Evolutionary conservation across 768 basidiomycete genomes (phyloP).

Genomic region (Panus rudis): DNA sequence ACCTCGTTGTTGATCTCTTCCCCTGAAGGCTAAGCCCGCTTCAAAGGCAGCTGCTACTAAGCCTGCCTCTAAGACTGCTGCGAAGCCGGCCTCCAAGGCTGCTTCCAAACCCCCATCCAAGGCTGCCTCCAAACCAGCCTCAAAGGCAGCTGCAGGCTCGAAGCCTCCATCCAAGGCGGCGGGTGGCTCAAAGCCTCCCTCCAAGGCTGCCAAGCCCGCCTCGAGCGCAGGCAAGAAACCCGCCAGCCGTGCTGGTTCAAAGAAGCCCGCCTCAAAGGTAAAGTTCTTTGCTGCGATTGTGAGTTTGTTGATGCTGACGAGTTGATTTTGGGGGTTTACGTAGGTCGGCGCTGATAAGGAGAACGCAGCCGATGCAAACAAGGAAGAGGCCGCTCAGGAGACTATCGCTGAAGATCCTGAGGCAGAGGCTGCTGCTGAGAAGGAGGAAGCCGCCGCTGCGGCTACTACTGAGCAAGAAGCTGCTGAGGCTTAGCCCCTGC

Average conservation of each 20-base stretch:
- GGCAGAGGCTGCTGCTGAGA: slow-evolving; percentile 25
- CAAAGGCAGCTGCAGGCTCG: slow-evolving; percentile 20
- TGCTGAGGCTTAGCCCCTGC: too few relatives aligned
- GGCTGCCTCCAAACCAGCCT: slow-evolving; percentile 28
- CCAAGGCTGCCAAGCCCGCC: slow-evolving; percentile 30
- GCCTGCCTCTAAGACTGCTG: slow-evolving; percentile 30
- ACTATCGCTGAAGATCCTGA: slow-evolving; percentile 53
- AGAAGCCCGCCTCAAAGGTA: slow-evolving; percentile 62
- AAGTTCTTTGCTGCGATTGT: background rate
- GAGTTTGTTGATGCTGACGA: background rate
- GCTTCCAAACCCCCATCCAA: slow-evolving; percentile 27
- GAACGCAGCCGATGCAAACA: slow-evolving; percentile 26
- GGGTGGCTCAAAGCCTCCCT: slow-evolving; percentile 29
- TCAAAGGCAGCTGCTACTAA: slow-evolving; percentile 34
- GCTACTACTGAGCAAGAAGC: slow-evolving; percentile 2
- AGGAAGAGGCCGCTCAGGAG: slow-evolving; percentile 32
- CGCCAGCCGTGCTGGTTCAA: slow-evolving; percentile 49
- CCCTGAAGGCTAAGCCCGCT: slow-evolving; percentile 35
- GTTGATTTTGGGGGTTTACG: slow-evolving; percentile 4
- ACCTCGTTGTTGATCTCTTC: too few relatives aligned
- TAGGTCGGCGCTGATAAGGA: slow-evolving; percentile 29
- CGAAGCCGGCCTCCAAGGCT: slow-evolving; percentile 24
- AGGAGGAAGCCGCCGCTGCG: slow-evolving; percentile 5
- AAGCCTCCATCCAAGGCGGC: slow-evolving; percentile 38
- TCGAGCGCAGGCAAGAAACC: slow-evolving; percentile 43